phyloP scores from a whole-genome alignment of 768 basidiomycete genomes.

The Termitomyces sp. region DNA sequence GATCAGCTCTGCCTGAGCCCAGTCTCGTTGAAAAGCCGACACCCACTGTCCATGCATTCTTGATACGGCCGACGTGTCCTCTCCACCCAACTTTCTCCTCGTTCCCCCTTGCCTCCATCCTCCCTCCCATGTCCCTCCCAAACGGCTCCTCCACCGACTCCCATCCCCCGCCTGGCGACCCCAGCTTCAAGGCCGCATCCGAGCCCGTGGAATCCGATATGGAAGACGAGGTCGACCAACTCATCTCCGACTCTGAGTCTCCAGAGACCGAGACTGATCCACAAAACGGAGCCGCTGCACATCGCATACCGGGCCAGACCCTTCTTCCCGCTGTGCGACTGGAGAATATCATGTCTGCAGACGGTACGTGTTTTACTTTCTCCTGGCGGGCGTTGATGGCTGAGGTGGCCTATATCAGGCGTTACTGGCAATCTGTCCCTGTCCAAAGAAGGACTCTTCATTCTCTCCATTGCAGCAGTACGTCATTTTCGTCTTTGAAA shows the following conservation, averaged over 20 bases:
- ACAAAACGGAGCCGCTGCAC: slow-evolving; percentile 25
- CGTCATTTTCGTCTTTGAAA: slow-evolving; percentile 14
- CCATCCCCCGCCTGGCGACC: background rate
- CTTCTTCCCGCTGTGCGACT: slow-evolving; percentile 63
- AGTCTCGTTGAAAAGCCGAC: slow-evolving; percentile 6
- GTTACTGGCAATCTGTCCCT: slow-evolving; percentile 59
- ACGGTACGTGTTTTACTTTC: slow-evolving; percentile 43
- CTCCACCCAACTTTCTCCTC: slow-evolving; percentile 2
- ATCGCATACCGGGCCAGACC: slow-evolving; percentile 61
- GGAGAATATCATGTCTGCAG: slow-evolving; percentile 77
- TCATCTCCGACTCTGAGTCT: slow-evolving; percentile 52
- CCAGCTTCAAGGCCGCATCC: slow-evolving; percentile 5
- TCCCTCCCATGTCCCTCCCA: slow-evolving; percentile 3
- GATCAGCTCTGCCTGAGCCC: slow-evolving; percentile 7
- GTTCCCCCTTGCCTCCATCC: background rate
- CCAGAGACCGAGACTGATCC: slow-evolving; percentile 32
- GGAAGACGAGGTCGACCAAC: slow-evolving; percentile 65
- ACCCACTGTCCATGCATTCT: slow-evolving; percentile 12
- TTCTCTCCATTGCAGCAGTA: slow-evolving; percentile 77
- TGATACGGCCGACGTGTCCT: slow-evolving; percentile 10
- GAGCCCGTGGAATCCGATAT: slow-evolving; percentile 39
- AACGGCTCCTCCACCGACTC: background rate
- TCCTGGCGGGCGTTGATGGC: slow-evolving; percentile 4
- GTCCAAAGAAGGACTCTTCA: slow-evolving; percentile 73
- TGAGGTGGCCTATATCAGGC: slow-evolving; percentile 29